Base-by-base conservation (phyloP, 78 protist genomes). In the Dictyostelium intermedium region DNA sequence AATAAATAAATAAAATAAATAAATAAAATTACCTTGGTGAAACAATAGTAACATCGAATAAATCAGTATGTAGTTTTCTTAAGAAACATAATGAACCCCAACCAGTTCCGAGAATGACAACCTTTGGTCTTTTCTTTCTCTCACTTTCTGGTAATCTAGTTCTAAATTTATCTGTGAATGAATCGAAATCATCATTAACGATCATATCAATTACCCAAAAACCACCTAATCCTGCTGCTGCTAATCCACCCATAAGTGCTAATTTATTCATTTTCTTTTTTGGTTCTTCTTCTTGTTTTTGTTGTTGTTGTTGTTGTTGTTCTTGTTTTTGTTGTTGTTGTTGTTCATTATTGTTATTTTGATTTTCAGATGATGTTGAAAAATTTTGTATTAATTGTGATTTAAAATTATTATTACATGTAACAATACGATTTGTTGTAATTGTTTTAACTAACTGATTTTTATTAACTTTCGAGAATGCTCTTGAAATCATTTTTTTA, bases 21-120 rank as follows among this genome's bases (percentile, higher is more conserved):
- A 25, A 25, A 3, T 63, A n/a, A 63, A 23, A 3, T 32, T 76
- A 76, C 34, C 91, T 37, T 69, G 95, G 95, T 25, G 91, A 83
- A 30, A 91, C 25, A 43, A 92, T 66, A 3, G 84, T 83, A n/a
- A 92, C 96, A 30, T 92, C 79, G 70, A 72, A 92, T 10, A 10
- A 18, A 37, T 78, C 85, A 30, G 91, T 81, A 41, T 92, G 82
- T 10, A 92, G 18, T 83, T 92, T 85, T 41, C 85, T 84, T 39
- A 92, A 47, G 53, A 92, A 32, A 83, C 87, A 83, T 27, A 92
- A 66, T 60, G 87, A 63, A 27, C 80, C 96, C 96, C 96, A 92
- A 23, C 96, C 96, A 83, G 92, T 56, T 23, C 96, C 96, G 9
- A 92, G 30, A 10, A 92, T 83, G 16, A 92, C 85, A 23, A 92